phyloP scores from a whole-genome alignment of 2,329 filamentous ascomycete genomes.

The Pseudopithomyces maydicus region DNA sequence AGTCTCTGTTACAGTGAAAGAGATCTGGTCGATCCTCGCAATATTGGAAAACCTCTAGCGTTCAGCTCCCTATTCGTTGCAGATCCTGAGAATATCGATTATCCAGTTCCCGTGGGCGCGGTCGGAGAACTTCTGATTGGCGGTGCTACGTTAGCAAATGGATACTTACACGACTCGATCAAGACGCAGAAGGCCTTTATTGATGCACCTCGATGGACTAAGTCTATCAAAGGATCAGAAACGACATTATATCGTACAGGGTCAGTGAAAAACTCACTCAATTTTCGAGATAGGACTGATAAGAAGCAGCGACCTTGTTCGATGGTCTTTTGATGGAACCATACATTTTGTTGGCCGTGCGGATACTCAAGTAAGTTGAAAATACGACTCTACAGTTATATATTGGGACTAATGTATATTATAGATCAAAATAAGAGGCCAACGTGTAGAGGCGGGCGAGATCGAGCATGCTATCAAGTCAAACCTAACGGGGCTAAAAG shows the following conservation, averaged over 20 bases:
- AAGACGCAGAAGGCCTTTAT: slow-evolving; percentile 35
- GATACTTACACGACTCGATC: slow-evolving; percentile 23
- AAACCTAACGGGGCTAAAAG: neutral
- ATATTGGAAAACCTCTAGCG: slow-evolving; percentile 47
- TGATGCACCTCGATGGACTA: slow-evolving; percentile 8
- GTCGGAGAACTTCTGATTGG: slow-evolving; percentile 28
- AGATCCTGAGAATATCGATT: slow-evolving; percentile 15
- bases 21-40: slow-evolving; percentile 10
- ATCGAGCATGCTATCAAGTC: neutral
- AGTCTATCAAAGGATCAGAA: neutral
- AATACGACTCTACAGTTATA: neutral
- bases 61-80: slow-evolving; percentile 24
- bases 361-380: neutral
- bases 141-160: slow-evolving; percentile 17
- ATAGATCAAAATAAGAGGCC: slow-evolving; percentile 10
- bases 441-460: slow-evolving; percentile 4
- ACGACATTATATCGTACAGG: neutral
- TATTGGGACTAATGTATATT: neutral
- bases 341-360: slow-evolving; percentile 11
- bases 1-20: neutral
- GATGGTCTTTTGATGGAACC: neutral
- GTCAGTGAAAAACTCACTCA: too few relatives aligned
- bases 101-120: slow-evolving; percentile 18
- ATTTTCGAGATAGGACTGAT: too few relatives aligned
- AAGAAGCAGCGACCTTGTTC: neutral